These are phyloP conservation scores for Chaetomium olivaceum DNA, from an alignment of 2,329 filamentous ascomycete species.

Conservation along the genomic window DNA sequence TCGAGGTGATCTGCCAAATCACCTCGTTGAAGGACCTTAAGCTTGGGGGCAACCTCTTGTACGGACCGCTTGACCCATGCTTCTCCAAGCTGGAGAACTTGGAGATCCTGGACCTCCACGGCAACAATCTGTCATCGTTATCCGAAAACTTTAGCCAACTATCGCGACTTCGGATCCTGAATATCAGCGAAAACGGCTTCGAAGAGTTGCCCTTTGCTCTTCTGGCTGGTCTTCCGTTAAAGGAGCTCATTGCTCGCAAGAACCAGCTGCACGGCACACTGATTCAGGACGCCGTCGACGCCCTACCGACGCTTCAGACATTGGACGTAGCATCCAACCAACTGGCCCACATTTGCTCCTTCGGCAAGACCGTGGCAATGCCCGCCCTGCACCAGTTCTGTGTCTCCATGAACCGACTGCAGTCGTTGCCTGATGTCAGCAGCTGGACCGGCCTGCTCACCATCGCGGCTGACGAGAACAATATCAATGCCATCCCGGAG, in stretches of 20 bases:
- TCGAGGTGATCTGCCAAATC: constrained; percentile 75
- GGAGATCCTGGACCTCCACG: constrained; percentile 78
- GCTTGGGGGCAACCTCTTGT: constrained; percentile 74
- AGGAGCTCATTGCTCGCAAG: constrained; percentile 72
- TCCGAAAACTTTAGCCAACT: constrained; percentile 69
- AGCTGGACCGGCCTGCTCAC: constrained; percentile 73
- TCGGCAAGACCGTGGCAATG: constrained; percentile 54
- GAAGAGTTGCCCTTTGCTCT: constrained; percentile 68
- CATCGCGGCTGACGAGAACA: constrained; percentile 79
- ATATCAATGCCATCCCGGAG: constrained; percentile 70
- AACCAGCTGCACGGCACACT: constrained; percentile 76
- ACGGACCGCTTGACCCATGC: constrained; percentile 64
- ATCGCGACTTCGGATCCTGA: constrained; percentile 69
- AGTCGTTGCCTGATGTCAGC: constrained; percentile 70
- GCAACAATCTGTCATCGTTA: constrained; percentile 73
- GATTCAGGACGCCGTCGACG: constrained; percentile 61
- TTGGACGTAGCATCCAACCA: constrained; percentile 79
- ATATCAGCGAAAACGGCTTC: constrained; percentile 78
- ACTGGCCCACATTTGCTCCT: constrained; percentile 56
- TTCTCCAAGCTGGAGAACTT: constrained; percentile 67
- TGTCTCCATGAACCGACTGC: constrained; percentile 79
- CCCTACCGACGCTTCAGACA: constrained; percentile 66
- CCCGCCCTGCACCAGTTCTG: constrained; percentile 73
- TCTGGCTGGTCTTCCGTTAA: constrained; percentile 67
- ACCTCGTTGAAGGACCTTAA: constrained; percentile 73